These are phyloP conservation scores for Pythium rishiriense DNA, from an alignment of 352 stramenopile species.

Conservation along the genomic window DNA sequence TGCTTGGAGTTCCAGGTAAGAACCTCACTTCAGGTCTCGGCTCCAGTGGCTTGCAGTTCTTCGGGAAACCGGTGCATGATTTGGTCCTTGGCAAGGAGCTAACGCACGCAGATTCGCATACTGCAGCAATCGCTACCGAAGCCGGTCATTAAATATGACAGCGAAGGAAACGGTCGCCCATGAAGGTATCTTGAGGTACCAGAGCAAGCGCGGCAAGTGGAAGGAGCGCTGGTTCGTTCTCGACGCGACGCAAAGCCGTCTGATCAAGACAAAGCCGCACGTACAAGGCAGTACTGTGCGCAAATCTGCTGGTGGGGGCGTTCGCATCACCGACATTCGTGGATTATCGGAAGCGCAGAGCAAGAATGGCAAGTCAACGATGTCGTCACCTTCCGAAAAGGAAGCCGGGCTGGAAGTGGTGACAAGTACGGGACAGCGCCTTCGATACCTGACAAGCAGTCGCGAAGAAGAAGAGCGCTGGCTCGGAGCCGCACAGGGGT, in stretches of 20 bases:
- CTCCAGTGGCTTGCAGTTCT: too few relatives aligned
- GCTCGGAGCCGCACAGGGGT: slow-evolving; percentile 42
- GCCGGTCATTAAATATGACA: not conserved
- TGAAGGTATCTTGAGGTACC: slow-evolving; percentile 56
- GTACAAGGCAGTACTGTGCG: not conserved
- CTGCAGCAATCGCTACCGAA: too few relatives aligned
- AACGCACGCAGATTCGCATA: too few relatives aligned
- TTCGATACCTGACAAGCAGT: slow-evolving; percentile 46
- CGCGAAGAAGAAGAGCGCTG: slow-evolving; percentile 45
- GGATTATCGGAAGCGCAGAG: not conserved
- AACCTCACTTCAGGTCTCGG: too few relatives aligned
- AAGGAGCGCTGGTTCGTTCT: slow-evolving; percentile 78
- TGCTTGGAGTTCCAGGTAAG: not conserved
- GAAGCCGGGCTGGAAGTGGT: slow-evolving; percentile 34
- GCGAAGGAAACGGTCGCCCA: slow-evolving; percentile 28
- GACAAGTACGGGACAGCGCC: slow-evolving; percentile 31
- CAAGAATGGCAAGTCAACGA: too few relatives aligned
- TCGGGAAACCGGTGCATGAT: too few relatives aligned
- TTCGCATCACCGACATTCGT: slow-evolving; percentile 8
- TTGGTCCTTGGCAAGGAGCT: too few relatives aligned
- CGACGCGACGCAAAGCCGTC: slow-evolving; percentile 36
- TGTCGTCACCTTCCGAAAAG: too few relatives aligned
- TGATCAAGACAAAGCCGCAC: slow-evolving; percentile 48
- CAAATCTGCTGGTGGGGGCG: slow-evolving; percentile 8
- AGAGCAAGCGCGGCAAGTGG: slow-evolving; percentile 43